phyloP scores from a whole-genome alignment of 805 yeast species.

The Yarrowia sp. region DNA sequence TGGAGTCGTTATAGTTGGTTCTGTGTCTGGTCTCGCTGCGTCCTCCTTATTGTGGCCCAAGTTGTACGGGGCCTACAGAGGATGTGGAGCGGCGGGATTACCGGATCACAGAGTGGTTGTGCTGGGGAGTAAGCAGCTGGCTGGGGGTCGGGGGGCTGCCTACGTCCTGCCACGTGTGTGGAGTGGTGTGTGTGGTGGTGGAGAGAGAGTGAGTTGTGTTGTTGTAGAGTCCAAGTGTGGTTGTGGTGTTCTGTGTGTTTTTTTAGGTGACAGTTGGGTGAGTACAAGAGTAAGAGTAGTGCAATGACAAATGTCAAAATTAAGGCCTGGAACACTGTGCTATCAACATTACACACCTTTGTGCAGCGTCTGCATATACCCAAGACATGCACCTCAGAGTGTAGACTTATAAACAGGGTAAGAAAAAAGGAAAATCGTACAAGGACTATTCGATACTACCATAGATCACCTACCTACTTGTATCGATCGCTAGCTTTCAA shows the following conservation, averaged over 20 bases:
- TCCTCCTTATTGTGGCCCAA: slow-evolving; percentile 2
- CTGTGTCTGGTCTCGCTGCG: neutral
- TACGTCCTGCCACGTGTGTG: slow-evolving; percentile 14
- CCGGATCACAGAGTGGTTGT: slow-evolving; percentile 13
- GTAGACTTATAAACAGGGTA: no score
- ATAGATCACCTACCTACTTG: no score
- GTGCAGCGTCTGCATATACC: no score
- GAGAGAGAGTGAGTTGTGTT: neutral
- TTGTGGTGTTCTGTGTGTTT: neutral
- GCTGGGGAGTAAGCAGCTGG: slow-evolving; percentile 11
- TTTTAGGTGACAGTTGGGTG: no score
- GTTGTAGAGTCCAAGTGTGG: neutral
- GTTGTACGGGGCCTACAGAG: slow-evolving; percentile 20
- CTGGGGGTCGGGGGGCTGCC: slow-evolving; percentile 12
- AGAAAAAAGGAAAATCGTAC: no score
- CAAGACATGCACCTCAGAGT: no score
- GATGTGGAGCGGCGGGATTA: neutral
- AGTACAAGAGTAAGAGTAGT: no score
- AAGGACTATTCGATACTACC: no score
- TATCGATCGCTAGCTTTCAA: no score
- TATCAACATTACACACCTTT: no score
- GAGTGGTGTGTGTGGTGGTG: neutral
- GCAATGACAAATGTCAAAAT: no score
- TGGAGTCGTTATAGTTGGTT: neutral
- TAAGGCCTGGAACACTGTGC: no score